Percentiles rank a stretch among this genome's conserved stretches.
These are phyloP conservation scores for Pichia sp. DNA, from an alignment of 1,139 yeast species.

Conservation along the genomic window DNA sequence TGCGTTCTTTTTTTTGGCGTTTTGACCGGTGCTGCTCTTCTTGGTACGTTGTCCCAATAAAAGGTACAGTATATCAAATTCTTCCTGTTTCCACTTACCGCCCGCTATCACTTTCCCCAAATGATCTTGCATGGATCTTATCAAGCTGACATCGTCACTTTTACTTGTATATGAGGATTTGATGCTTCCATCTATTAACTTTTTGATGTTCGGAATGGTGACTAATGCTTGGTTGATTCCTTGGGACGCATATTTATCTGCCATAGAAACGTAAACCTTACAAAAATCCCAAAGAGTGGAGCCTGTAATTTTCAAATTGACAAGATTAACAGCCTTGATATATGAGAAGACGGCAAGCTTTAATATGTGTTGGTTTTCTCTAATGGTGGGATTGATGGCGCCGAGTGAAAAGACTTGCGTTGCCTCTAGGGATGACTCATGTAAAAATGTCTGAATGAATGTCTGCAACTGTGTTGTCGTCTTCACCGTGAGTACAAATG, in stretches of 20 bases:
- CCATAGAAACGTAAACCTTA: conserved; percentile 39
- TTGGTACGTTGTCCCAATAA: conserved; percentile 31
- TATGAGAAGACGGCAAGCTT: conserved; percentile 46
- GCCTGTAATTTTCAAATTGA: conserved; percentile 49
- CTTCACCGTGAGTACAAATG: conserved; percentile 35
- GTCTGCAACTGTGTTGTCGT: conserved; percentile 52
- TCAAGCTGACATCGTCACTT: conserved; percentile 42
- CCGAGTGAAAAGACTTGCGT: conserved; percentile 60
- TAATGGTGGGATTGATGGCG: conserved; percentile 60
- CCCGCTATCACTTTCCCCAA: conserved; percentile 37
- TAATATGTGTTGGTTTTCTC: conserved; percentile 41
- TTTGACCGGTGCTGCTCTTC: conserved; percentile 8
- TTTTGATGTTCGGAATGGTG: conserved; percentile 42
- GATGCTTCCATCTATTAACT: conserved; percentile 46
- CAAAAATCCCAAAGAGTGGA: conserved; percentile 59
- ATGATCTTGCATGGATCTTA: conserved; percentile 39
- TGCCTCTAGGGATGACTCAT: conserved; percentile 55
- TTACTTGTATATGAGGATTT: conserved; percentile 43
- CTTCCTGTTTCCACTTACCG: conserved; percentile 37
- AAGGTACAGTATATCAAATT: conserved; percentile 37
- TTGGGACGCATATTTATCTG: conserved; percentile 18
- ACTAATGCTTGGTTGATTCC: conserved; percentile 27
- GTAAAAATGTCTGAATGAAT: conserved; percentile 49
- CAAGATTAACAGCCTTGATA: conserved; percentile 45
- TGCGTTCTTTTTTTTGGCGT: conserved; percentile 4